Evolutionary conservation across 2,329 filamentous ascomycete genomes (phyloP), one percentile per base, ranked within the genome.

Genomic region (Arthrobotrys iridis): DNA sequence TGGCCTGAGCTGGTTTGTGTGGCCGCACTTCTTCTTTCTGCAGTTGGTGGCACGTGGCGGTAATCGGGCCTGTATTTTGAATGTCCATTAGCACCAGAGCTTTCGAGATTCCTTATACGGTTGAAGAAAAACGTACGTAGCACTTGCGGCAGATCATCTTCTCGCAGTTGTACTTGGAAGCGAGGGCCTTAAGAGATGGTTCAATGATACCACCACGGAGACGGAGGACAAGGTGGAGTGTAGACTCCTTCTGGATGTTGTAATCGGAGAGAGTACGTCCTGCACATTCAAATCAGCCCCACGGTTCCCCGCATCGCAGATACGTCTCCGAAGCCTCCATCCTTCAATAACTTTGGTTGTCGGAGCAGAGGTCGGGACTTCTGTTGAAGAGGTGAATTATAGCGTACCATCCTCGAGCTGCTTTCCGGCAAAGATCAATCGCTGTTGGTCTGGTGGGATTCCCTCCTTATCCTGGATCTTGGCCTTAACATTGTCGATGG

Each of bases 131-230:
- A 77, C 74, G 45, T 90, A 95, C 93, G 87, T 98, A 98, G 91
- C 95, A 99, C 92, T 99, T 98, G 89, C 95, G 94, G 93, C 95
- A 98, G 87, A 98, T 97, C 91, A 94, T 94, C 91, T 97, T 97
- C 81, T 98, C 95, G 91, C 94, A 98, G 91, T 99, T 98, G 90
- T 96, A 98, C 89, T 97, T 97, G 88, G 91, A 93, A 83, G 94
- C 94, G 79, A 98, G 90, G 81, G 93, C 94, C 91, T 98, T 98
- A 82, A 98, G 90, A 82, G 93, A 97, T 82, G 95, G 95, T 89
- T 98, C 94, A 83, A 97, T 97, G 88, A 98, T 94, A 88, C 94
- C 94, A 88, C 94, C 94, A 88, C 94, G 93, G 82, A 98, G 93
- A 88, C 94, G 93, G 86, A 98, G 93, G 84, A 98, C 94, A 83